Conservation (phyloP, 2,329 filamentous ascomycete genomes). For the Dactylonectria estremocensis region DNA sequence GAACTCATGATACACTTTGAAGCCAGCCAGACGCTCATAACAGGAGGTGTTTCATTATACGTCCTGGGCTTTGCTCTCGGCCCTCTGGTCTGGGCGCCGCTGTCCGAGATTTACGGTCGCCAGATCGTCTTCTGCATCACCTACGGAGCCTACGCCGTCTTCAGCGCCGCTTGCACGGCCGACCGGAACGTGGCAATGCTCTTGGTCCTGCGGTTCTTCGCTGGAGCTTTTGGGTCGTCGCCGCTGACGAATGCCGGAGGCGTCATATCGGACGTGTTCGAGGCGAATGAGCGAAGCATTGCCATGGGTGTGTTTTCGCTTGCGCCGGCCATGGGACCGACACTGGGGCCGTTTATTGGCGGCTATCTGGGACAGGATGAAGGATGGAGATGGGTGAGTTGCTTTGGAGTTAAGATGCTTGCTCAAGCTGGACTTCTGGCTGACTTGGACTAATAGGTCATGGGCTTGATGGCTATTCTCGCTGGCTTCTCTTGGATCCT, state of each 20-base stretch:
- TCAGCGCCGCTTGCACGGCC: slow-evolving; percentile 73
- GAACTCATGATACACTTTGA: slow-evolving; percentile 71
- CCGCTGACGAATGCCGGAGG: slow-evolving; percentile 75
- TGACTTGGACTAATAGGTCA: slow-evolving; percentile 58
- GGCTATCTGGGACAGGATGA: slow-evolving; percentile 72
- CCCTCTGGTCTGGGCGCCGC: slow-evolving; percentile 76
- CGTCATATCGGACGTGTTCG: slow-evolving; percentile 76
- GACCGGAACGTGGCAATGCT: slow-evolving; percentile 71
- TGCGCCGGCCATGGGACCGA: slow-evolving; percentile 75
- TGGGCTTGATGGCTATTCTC: slow-evolving; percentile 74
- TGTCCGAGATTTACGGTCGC: slow-evolving; percentile 75
- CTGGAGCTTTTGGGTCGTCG: slow-evolving; percentile 74
- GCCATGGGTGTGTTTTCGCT: slow-evolving; percentile 74
- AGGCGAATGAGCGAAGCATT: slow-evolving; percentile 66
- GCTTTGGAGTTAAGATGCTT: no score
- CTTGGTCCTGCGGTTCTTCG: slow-evolving; percentile 77
- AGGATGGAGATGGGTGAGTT: slow-evolving; percentile 70
- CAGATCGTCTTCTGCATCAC: slow-evolving; percentile 72
- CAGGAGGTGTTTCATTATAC: slow-evolving; percentile 75
- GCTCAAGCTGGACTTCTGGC: accelerated
- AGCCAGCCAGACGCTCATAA: slow-evolving; percentile 66
- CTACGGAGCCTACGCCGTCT: slow-evolving; percentile 71
- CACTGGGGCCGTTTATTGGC: slow-evolving; percentile 72
- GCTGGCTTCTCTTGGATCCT: slow-evolving; percentile 71
- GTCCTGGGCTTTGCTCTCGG: slow-evolving; percentile 75